Base-by-base conservation (phyloP, 805 yeast species). In the Metschnikowia gelsemii region DNA sequence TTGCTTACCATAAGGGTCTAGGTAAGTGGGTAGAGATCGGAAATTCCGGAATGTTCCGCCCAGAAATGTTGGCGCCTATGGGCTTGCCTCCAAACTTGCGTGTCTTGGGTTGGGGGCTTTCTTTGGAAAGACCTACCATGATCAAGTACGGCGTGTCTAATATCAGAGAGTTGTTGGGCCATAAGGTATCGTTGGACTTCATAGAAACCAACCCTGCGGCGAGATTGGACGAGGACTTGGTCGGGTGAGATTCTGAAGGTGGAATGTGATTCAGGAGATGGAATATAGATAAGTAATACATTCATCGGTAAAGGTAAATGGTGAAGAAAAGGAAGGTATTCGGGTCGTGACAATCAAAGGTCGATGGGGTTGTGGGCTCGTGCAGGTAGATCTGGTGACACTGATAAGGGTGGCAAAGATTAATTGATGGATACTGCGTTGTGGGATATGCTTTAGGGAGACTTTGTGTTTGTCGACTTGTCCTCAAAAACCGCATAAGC, bases 21-120 rank as follows among this genome's bases (percentile, higher is more conserved):
- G 82, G 77, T 55, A 93, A 88, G 66, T 95, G 99, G 99, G 99
- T 93, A 49, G 99, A 93, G 75, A 91, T 93, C 59, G 99, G 99
- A 66, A 93, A 93, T 76, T 89, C 97, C 14, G 99, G 99, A 66
- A 85, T 93, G 96, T 93, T 93, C 78, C 83, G 99, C 71, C 99
- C 99, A 11, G 99, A 93, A 72, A 93, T 93, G 99, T 76, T 95
- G 63, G 96, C 89, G 71, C 73, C 96, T 32, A 91, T 93, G 98
- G 99, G 99, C 25, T 78, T 93, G 59, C 99, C 99, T 46, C 83
- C 83, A 72, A 85, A 87, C 62, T 68, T 95, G 72, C 79, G 97
- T 64, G 98, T 91, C 9, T 78, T 89, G 52, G 99, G 99, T 49
- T 93, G 95, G 89, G 99, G 99, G 59, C 75, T 93, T 57, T 85